Evolutionary conservation across 169 alveolate genomes (phyloP), one percentile per base, ranked within the genome.

Genomic region (Fabrea salina): DNA sequence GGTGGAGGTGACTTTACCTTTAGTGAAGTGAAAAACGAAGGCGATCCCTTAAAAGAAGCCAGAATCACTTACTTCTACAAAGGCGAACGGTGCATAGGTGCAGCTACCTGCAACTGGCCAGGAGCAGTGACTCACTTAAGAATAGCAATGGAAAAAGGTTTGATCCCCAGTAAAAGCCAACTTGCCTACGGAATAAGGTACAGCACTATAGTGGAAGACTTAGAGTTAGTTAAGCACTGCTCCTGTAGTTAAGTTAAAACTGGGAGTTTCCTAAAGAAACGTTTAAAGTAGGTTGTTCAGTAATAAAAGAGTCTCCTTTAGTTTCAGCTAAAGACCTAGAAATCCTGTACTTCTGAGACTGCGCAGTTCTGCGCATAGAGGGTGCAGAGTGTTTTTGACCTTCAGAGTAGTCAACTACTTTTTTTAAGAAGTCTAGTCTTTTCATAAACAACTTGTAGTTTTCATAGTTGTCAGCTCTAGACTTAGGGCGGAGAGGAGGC

Each of bases 21-120:
- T 49, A 70, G 67, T 25, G 79, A 44, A n/a, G 49, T 47, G n/a
- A 44, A 49, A 19, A 35, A 47, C 13, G 79, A 44, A 41, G 27
- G 37, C 11, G 37, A 27, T 25, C 41, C 79, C 7, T 5, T 13
- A 44, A 70, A 70, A 22, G 25, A 39, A 25, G 66, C 66, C 1
- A 70, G 79, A 70, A 70, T 70, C 37, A 70, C 79, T 70, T 70
- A 44, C 37, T 70, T 70, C 64, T 70, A 22, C 49, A 70, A 70
- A 49, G 64, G 37, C 27, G 66, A 50, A 41, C 41, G 79, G 27
- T 41, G 59, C 27, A 70, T 70, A 16, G 79, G 79, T 8, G 79
- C 49, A 16, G 59, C 79, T 43, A 25, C 64, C 37, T 25, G 25
- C 22, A 70, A 70, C 5, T 70, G 66, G 59, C 70, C 64, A 13